These are phyloP conservation scores for Phanerochaete carnosa DNA, from an alignment of 768 basidiomycete species.

Conservation along the genomic window DNA sequence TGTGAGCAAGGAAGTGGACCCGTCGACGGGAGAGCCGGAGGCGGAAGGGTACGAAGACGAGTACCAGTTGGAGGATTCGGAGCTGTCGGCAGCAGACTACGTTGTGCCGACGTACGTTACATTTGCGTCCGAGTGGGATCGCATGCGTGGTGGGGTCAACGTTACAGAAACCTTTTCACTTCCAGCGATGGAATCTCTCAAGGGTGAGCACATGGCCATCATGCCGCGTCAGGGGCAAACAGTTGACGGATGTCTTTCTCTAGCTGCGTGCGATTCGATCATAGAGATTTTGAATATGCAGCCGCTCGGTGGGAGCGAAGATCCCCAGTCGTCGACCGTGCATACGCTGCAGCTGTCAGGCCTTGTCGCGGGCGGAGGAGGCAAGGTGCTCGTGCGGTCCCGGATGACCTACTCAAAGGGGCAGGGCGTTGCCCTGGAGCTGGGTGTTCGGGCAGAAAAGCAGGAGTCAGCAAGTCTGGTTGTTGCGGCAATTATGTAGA, in stretches of 20 bases:
- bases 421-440: constrained; percentile 89
- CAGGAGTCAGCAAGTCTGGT: constrained; percentile 84
- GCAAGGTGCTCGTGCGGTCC: constrained; percentile 92
- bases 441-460: constrained; percentile 89
- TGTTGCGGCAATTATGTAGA: constrained; percentile 80
- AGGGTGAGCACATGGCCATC: constrained; percentile 54
- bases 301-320: constrained; percentile 87
- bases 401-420: constrained; percentile 94
- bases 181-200: constrained; percentile 88
- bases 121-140: constrained; percentile 95
- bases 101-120: constrained; percentile 93
- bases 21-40: constrained; percentile 91
- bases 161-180: constrained; percentile 93
- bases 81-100: constrained; percentile 92
- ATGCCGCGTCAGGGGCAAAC: constrained; percentile 5
- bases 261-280: constrained; percentile 95
- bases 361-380: constrained; percentile 85
- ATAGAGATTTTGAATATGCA: constrained; percentile 98
- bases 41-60: constrained; percentile 99
- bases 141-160: constrained; percentile 70
- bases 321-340: constrained; percentile 76
- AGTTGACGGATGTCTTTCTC: constrained; percentile 16
- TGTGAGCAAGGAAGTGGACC: constrained; percentile 96
- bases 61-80: constrained; percentile 95
- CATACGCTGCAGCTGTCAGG: constrained; percentile 95